Evolutionary conservation across 805 yeast genomes (phyloP).

Genomic region (Wickerhamiella azyma): DNA sequence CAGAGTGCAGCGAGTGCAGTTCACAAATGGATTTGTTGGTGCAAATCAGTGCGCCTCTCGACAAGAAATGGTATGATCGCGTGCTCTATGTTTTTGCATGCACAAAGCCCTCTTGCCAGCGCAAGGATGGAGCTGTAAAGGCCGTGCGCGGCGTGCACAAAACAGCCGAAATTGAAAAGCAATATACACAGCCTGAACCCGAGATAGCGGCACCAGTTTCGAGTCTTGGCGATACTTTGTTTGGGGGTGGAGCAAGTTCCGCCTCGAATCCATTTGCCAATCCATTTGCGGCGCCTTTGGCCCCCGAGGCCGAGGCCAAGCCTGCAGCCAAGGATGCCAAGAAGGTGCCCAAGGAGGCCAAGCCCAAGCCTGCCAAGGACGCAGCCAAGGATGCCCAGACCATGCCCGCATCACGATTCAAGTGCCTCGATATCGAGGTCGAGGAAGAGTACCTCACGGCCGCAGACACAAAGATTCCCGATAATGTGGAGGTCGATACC

Average conservation of each 20-base stretch:
- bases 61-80: constrained; percentile 48
- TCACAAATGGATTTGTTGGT: constrained; percentile 49
- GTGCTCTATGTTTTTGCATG: constrained; percentile 73
- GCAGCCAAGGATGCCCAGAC: constrained; percentile 18
- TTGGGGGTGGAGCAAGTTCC: constrained; percentile 8
- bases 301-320: not conserved
- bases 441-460: constrained; percentile 52
- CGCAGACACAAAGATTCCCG: constrained; percentile 31
- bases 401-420: constrained; percentile 27
- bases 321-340: constrained; percentile 3
- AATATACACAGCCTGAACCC: not conserved
- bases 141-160: constrained; percentile 65
- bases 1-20: constrained; percentile 55
- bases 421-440: constrained; percentile 56
- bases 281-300: not conserved
- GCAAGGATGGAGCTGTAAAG: constrained; percentile 55
- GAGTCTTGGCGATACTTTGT: constrained; percentile 14
- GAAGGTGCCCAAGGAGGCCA: constrained; percentile 6
- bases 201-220: not conserved
- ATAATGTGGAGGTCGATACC: constrained; percentile 34
- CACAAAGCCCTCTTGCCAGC: constrained; percentile 44
- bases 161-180: constrained; percentile 33
- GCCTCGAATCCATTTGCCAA: constrained; percentile 16
- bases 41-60: constrained; percentile 74
- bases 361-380: constrained; percentile 5